phyloP scores from a whole-genome alignment of 805 yeast genomes.

The Alloascoidea africana region DNA sequence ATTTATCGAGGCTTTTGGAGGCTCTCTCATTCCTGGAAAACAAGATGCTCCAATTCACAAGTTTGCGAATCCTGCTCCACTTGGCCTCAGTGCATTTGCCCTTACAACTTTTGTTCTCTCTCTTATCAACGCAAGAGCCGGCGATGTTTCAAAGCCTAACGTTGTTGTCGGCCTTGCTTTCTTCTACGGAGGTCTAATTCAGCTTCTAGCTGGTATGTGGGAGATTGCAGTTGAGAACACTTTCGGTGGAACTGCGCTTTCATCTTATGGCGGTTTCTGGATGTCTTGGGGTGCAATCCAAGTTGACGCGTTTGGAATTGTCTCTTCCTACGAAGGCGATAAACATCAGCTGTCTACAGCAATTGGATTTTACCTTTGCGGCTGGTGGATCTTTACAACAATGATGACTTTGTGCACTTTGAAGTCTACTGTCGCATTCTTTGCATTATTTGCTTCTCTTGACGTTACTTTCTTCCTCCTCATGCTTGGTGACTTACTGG shows the following conservation, averaged over 20 bases:
- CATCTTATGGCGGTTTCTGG: conserved; percentile 45
- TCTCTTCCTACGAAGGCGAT: conserved; percentile 23
- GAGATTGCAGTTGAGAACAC: conserved; percentile 50
- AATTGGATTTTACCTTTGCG: conserved; percentile 29
- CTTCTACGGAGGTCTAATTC: conserved; percentile 50
- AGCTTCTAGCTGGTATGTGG: conserved; percentile 51
- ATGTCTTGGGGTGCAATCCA: conserved; percentile 42
- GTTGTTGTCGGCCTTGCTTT: conserved; percentile 45
- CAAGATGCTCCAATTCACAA: conserved; percentile 31
- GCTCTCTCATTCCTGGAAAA: conserved; percentile 61
- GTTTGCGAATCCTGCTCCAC: conserved; percentile 63
- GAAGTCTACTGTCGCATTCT: conserved; percentile 32
- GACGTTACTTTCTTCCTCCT: conserved; percentile 32
- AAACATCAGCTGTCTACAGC: conserved; percentile 23
- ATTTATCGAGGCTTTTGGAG: conserved; percentile 37
- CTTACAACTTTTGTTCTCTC: conserved; percentile 47
- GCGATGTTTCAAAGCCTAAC: conserved; percentile 37
- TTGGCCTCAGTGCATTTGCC: conserved; percentile 61
- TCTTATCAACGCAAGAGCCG: conserved; percentile 36
- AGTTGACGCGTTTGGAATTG: conserved; percentile 36
- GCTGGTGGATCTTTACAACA: conserved; percentile 34
- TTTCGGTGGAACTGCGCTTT: conserved; percentile 39
- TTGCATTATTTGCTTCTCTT: conserved; percentile 28
- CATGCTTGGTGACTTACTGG: conserved; percentile 36
- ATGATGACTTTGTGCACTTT: conserved; percentile 26